Conservation (phyloP, 169 alveolate genomes). For the Plasmodium adleri region DNA sequence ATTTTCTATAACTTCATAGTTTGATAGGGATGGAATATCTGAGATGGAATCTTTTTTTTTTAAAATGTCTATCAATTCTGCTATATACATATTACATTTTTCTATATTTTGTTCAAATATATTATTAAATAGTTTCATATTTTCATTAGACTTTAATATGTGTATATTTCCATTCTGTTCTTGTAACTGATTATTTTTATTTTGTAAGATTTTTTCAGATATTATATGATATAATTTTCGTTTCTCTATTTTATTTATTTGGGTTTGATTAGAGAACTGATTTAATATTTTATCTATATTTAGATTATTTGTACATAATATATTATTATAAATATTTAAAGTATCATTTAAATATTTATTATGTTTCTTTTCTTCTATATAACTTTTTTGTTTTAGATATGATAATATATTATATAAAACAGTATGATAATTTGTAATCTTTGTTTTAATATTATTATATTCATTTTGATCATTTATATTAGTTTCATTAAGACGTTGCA, state of each 20-base stretch:
- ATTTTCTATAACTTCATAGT: not conserved
- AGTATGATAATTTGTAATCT: conserved; percentile 7
- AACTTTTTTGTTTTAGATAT: not conserved
- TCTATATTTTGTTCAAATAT: not conserved
- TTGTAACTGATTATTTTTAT: conserved; percentile 1
- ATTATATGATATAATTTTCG: not conserved
- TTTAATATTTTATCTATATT: not conserved
- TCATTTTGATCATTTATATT: not conserved
- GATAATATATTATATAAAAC: conserved; percentile 2
- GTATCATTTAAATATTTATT: conserved; percentile 7
- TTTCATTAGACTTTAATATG: not conserved
- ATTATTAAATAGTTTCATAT: conserved; percentile 4
- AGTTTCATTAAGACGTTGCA: not conserved
- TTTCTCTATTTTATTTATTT: conserved; percentile 5
- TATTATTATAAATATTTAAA: not conserved
- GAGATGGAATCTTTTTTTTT: not conserved
- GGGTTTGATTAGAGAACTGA: not conserved
- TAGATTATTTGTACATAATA: conserved; percentile 13
- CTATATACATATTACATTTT: conserved; percentile 13
- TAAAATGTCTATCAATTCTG: not conserved
- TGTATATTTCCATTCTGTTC: not conserved
- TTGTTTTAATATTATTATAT: not conserved
- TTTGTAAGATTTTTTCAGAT: conserved; percentile 18
- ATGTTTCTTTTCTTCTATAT: not conserved
- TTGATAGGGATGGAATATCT: not conserved